phyloP scores from a whole-genome alignment of 768 basidiomycete genomes.

The Lentinula edodes region DNA sequence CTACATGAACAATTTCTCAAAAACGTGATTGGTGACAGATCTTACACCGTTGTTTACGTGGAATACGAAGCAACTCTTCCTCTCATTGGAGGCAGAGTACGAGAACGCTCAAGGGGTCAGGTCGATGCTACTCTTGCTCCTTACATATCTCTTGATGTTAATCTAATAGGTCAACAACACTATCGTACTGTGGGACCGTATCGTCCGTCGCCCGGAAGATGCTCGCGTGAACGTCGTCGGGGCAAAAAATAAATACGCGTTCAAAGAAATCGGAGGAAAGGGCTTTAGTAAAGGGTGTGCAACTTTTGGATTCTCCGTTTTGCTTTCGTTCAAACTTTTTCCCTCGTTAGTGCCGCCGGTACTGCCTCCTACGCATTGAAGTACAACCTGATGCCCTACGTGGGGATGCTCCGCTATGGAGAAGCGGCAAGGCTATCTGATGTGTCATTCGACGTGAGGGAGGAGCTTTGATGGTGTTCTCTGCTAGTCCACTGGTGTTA shows the following conservation, averaged over 20 bases:
- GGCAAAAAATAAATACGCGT: slow-evolving; percentile 79
- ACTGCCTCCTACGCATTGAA: slow-evolving; percentile 67
- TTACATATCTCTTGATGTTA: neutral
- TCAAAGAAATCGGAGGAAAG: slow-evolving; percentile 65
- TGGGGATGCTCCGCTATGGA: slow-evolving; percentile 74
- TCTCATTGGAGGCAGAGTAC: slow-evolving; percentile 86
- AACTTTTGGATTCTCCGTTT: neutral
- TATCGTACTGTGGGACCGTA: slow-evolving; percentile 90
- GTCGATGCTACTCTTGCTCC: neutral
- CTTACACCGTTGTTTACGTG: slow-evolving; percentile 82
- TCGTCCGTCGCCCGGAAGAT: slow-evolving; percentile 71
- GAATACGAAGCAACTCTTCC: slow-evolving; percentile 95
- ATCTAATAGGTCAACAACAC: slow-evolving; percentile 57
- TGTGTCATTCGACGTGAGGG: slow-evolving; percentile 1
- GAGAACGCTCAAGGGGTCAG: slow-evolving; percentile 67
- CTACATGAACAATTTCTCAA: neutral
- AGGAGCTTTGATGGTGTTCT: neutral
- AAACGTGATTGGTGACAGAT: slow-evolving; percentile 42
- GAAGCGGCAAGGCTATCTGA: slow-evolving; percentile 48
- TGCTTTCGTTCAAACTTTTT: neutral
- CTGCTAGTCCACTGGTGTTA: neutral
- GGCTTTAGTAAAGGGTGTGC: slow-evolving; percentile 57
- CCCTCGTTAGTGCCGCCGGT: slow-evolving; percentile 31
- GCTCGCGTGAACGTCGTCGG: slow-evolving; percentile 59
- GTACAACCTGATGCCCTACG: slow-evolving; percentile 90